These are phyloP conservation scores for Periconia sp. DNA, from an alignment of 2,329 filamentous ascomycete genomes.

Conservation along the genomic window DNA sequence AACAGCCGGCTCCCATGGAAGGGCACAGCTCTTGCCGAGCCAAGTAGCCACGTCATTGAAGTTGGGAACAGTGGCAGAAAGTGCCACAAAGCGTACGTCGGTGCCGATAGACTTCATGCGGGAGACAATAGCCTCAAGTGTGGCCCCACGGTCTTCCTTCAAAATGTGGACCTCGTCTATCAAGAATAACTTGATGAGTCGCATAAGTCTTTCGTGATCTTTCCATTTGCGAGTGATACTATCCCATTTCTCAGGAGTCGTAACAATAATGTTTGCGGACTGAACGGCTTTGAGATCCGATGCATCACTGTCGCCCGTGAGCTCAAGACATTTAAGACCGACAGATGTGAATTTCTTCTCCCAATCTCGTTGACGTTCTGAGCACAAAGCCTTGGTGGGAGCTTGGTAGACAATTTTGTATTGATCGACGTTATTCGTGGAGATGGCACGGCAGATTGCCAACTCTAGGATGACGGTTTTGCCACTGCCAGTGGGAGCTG, in stretches of 20 bases:
- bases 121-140: slow-evolving; percentile 79
- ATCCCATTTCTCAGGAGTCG: slow-evolving; percentile 90
- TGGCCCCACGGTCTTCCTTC: slow-evolving; percentile 76
- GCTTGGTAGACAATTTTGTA: slow-evolving; percentile 87
- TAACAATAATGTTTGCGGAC: slow-evolving; percentile 78
- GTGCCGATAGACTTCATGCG: slow-evolving; percentile 81
- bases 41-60: slow-evolving; percentile 77
- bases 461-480: slow-evolving; percentile 83
- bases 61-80: slow-evolving; percentile 84
- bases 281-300: slow-evolving; percentile 69
- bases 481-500: slow-evolving; percentile 81
- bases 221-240: slow-evolving; percentile 86
- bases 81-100: slow-evolving; percentile 74
- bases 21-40: slow-evolving; percentile 68
- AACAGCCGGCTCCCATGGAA: slow-evolving; percentile 64
- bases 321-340: slow-evolving; percentile 69
- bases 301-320: slow-evolving; percentile 79
- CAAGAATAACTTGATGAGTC: slow-evolving; percentile 75
- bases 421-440: slow-evolving; percentile 56
- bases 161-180: slow-evolving; percentile 89
- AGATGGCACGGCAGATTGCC: slow-evolving; percentile 73
- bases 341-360: slow-evolving; percentile 69
- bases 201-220: slow-evolving; percentile 73
- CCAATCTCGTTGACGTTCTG: slow-evolving; percentile 78
- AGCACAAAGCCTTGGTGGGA: slow-evolving; percentile 80